These are phyloP conservation scores for Pseudisothecium myosuroides DNA, from an alignment of 225 moss, liverwort and hornwort species.

Conservation along the genomic window DNA sequence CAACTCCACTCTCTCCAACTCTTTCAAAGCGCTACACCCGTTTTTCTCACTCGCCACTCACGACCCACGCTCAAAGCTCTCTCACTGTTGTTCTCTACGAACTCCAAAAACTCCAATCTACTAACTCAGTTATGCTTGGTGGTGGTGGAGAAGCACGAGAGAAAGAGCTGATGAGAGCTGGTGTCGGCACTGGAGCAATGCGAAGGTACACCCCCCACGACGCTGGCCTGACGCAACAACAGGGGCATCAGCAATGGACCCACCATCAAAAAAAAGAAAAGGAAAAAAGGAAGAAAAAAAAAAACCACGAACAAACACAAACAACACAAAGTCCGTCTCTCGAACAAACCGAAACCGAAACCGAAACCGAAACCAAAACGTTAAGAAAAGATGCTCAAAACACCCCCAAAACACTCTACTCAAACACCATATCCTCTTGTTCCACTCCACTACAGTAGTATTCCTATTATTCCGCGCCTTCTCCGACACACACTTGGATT, in stretches of 20 bases:
- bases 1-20: neutral
- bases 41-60: neutral
- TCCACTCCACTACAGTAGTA: neutral
- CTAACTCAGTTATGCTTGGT: neutral
- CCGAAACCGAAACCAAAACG: neutral
- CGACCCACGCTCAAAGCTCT: neutral
- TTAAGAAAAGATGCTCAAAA: neutral
- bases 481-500: neutral
- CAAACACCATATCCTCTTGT: conserved; percentile 5
- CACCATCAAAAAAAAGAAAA: neutral
- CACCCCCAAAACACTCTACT: neutral
- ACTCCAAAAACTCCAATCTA: neutral
- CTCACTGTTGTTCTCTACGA: neutral
- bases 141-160: neutral
- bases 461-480: neutral
- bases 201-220: conserved; percentile 1
- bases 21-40: neutral
- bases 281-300: neutral
- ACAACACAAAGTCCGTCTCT: neutral
- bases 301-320: neutral
- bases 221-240: conserved; percentile 11
- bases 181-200: conserved; percentile 15
- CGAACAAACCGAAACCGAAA: neutral
- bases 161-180: neutral
- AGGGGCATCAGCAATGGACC: neutral